Base-by-base conservation (phyloP, 768 basidiomycete species). In the Austroboletus festivus region DNA sequence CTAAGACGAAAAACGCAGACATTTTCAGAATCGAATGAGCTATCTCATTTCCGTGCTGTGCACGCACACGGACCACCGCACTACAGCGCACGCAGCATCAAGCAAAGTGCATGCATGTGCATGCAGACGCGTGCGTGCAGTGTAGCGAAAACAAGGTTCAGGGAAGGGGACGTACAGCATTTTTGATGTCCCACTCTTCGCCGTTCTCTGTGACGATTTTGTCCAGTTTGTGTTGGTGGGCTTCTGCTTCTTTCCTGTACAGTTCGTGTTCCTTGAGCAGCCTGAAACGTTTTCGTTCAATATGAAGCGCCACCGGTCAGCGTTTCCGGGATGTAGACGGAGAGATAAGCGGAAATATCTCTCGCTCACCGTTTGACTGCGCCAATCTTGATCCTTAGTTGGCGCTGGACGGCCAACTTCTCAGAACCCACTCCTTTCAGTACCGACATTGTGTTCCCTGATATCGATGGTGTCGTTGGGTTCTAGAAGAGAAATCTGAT, bases 141-240 rank as follows among this genome's bases (percentile, higher is more conserved):
- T 28, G 12, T 12, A 28, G 31, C 12, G 13, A 13, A 15, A 39
- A 13, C 39, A 24, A 48, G 44, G 64, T 38, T 33, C 12, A 13
- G 40, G 37, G 43, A 28, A 12, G 28, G 28, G 28, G 18, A 71
- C 84, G 56, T 63, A 88, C 89, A 60, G 76, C 79, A 67, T 83
- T 89, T 67, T 80, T 87, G 62, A 86, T 70, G 47, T 88, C 82
- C 87, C 86, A 91, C 35, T 81, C 82, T 54, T 89, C 85, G 35
- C 77, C 79, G 42, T 68, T 78, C 43, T 80, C 78, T 11, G 76
- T 77, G 48, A 79, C 65, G 59, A 86, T 68, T 64, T 80, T 80
- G 55, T 83, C 81, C n/a, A 82, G 70, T 60, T 78, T 85, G 45
- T 64, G 65, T 57, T 80, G 70, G 54, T 80, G 75, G 28, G 81